Evolutionary conservation across 2,329 filamentous ascomycete species (phyloP).

Genomic region (Ophiocordyceps camponoti-floridani): DNA sequence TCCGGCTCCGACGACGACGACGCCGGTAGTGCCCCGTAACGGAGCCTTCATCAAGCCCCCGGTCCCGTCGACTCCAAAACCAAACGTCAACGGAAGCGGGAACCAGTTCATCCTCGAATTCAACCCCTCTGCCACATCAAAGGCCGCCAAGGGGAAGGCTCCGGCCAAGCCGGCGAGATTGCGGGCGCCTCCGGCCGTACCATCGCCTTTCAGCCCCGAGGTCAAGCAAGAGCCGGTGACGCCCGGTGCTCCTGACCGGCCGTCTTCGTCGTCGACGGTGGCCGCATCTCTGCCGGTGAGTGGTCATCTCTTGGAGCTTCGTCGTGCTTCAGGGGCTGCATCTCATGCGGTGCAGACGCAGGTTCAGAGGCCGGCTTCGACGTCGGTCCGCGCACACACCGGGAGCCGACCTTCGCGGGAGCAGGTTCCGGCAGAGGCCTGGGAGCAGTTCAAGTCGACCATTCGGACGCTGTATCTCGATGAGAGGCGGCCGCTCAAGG

Average conservation of each 20-base stretch:
- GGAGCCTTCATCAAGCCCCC: conserved; percentile 18
- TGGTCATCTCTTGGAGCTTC: conserved; percentile 1
- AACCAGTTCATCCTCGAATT: conserved; percentile 20
- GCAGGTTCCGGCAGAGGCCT: conserved; percentile 25
- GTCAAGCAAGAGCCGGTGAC: conserved; percentile 14
- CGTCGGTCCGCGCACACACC: conserved; percentile 12
- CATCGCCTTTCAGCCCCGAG: conserved; percentile 8
- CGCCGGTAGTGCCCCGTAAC: conserved; percentile 5
- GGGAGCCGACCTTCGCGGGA: conserved; percentile 20
- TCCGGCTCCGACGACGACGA: conserved; percentile 7
- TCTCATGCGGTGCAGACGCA: not conserved
- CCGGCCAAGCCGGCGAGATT: conserved; percentile 15
- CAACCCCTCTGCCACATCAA: conserved; percentile 9
- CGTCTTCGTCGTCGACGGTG: conserved; percentile 8
- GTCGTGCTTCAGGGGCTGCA: no score
- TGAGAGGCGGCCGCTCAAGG: conserved; percentile 30
- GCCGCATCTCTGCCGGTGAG: conserved; percentile 9
- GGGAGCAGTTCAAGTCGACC: conserved; percentile 27
- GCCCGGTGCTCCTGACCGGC: conserved; percentile 9
- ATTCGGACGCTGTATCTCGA: conserved; percentile 29
- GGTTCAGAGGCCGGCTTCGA: conserved; percentile 11
- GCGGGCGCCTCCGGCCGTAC: conserved; percentile 7
- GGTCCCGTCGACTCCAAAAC: conserved; percentile 20
- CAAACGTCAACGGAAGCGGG: conserved; percentile 12
- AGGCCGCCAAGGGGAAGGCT: conserved; percentile 16